These are phyloP conservation scores for Nematodospora valgi DNA, from an alignment of 805 yeast species.

Conservation along the genomic window DNA sequence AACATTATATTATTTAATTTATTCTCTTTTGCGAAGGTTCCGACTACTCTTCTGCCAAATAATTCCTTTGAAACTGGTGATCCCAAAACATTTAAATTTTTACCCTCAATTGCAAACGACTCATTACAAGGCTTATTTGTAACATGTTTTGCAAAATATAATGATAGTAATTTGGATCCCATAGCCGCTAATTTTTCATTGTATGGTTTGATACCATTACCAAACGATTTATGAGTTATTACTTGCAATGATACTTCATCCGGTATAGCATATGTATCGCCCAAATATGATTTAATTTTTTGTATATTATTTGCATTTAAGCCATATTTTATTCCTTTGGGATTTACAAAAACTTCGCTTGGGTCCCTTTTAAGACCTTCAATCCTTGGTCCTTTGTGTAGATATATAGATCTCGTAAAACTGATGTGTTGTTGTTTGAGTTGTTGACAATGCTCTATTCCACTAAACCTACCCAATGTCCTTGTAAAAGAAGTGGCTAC, in stretches of 20 bases:
- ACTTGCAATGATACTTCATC: constrained; percentile 71
- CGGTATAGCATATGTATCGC: constrained; percentile 48
- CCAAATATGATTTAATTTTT: constrained; percentile 47
- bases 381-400: constrained; percentile 54
- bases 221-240: constrained; percentile 91
- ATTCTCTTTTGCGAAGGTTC: constrained; percentile 47
- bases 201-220: constrained; percentile 85
- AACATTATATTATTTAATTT: constrained; percentile 54
- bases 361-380: constrained; percentile 74
- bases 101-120: constrained; percentile 40
- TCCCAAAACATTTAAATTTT: constrained; percentile 60
- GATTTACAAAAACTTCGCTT: constrained; percentile 39
- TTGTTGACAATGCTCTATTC: not conserved
- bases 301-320: constrained; percentile 45
- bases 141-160: constrained; percentile 43
- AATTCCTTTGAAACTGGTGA: constrained; percentile 49
- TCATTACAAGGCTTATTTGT: constrained; percentile 18
- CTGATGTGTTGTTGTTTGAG: too few relatives aligned
- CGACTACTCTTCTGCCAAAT: constrained; percentile 47
- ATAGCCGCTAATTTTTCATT: constrained; percentile 78
- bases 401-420: constrained; percentile 27
- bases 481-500: constrained; percentile 3
- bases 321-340: constrained; percentile 48
- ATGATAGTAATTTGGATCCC: constrained; percentile 63
- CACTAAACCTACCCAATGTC: not conserved